These are phyloP conservation scores for Angomonas deanei DNA, from an alignment of 208 protist genomes.

Conservation along the genomic window DNA sequence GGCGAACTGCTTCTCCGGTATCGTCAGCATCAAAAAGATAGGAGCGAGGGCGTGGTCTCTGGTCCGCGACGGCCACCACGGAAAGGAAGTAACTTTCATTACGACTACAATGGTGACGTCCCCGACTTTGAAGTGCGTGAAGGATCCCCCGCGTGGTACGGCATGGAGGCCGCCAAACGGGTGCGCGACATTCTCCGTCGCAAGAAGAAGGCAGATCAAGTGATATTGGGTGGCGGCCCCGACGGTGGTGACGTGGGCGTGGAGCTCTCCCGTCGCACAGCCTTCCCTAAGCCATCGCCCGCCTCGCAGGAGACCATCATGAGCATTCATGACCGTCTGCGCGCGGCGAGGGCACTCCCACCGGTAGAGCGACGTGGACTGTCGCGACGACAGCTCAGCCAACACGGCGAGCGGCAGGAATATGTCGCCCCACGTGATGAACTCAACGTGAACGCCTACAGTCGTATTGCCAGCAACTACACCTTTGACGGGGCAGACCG, in stretches of 20 bases:
- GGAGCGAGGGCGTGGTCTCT: not conserved
- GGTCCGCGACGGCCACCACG: not conserved
- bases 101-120: slow-evolving; percentile 17
- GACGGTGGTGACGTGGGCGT: slow-evolving; percentile 43
- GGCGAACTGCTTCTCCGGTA: slow-evolving; percentile 40
- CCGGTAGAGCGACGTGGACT: slow-evolving; percentile 15
- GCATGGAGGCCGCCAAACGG: slow-evolving; percentile 63
- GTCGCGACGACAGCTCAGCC: not conserved
- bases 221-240: slow-evolving; percentile 46
- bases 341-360: slow-evolving; percentile 18
- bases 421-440: slow-evolving; percentile 50
- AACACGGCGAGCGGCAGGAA: not conserved
- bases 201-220: slow-evolving; percentile 36
- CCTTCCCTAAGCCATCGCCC: slow-evolving; percentile 21
- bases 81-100: not conserved
- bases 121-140: slow-evolving; percentile 55
- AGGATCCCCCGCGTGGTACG: slow-evolving; percentile 52
- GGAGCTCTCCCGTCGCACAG: slow-evolving; percentile 53
- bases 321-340: slow-evolving; percentile 8
- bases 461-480: slow-evolving; percentile 15
- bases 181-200: slow-evolving; percentile 63
- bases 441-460: slow-evolving; percentile 36
- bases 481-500: slow-evolving; percentile 10
- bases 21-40: slow-evolving; percentile 19
- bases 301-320: slow-evolving; percentile 6